phyloP scores from a whole-genome alignment of 2,329 filamentous ascomycete genomes.

The Polytolypa hystricis region DNA sequence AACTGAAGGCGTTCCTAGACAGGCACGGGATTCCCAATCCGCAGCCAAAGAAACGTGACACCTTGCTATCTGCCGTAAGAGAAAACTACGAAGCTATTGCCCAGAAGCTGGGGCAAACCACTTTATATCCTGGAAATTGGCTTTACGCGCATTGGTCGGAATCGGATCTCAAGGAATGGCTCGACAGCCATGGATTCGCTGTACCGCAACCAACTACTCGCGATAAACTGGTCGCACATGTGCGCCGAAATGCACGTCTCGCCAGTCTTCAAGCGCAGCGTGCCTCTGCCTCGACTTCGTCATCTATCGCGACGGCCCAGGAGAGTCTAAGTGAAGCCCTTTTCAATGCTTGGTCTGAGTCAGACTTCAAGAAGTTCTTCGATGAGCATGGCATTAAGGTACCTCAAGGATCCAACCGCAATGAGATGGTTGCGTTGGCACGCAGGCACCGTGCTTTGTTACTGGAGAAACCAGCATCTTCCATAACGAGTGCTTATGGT shows the following conservation, averaged over 20 bases:
- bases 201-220: conserved; percentile 74
- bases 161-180: conserved; percentile 87
- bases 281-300: conserved; percentile 48
- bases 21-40: conserved; percentile 77
- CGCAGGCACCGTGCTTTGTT: conserved; percentile 71
- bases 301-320: conserved; percentile 59
- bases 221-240: conserved; percentile 76
- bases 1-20: conserved; percentile 87
- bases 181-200: conserved; percentile 77
- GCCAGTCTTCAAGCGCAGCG: conserved; percentile 59
- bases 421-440: conserved; percentile 80
- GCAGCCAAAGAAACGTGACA: conserved; percentile 76
- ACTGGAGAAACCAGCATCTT: conserved; percentile 19
- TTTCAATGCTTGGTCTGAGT: conserved; percentile 83
- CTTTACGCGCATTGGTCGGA: conserved; percentile 84
- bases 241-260: conserved; percentile 81
- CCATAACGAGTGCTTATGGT: conserved; percentile 43
- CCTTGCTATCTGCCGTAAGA: conserved; percentile 64
- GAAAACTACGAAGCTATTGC: conserved; percentile 70
- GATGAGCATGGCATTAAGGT: conserved; percentile 85
- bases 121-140: conserved; percentile 89
- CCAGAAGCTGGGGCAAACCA: conserved; percentile 63
- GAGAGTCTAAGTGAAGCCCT: conserved; percentile 68
- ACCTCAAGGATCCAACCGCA: conserved; percentile 80
- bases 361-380: conserved; percentile 79